A percentile compares a stretch with the other conserved stretches of the same genome.
Conservation (phyloP, 2,329 filamentous ascomycete species). For the Alternaria arborescens region DNA sequence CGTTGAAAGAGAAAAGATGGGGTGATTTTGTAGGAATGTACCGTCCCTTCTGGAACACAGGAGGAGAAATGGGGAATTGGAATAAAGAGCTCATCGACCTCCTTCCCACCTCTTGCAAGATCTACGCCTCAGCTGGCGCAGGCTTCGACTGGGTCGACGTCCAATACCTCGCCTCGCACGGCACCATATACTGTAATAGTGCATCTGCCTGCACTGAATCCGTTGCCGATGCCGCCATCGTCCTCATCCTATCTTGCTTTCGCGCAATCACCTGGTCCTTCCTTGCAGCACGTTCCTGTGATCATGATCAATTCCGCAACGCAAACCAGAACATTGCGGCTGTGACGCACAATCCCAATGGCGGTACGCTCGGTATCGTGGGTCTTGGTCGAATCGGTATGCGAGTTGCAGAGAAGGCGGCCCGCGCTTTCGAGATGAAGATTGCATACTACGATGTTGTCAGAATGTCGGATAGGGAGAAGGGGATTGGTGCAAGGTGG, state of each 20-base stretch:
- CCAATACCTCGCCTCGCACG: conserved; percentile 66
- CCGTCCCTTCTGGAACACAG: conserved; percentile 70
- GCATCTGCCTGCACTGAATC: conserved; percentile 75
- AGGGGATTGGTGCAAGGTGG: conserved; percentile 62
- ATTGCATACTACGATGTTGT: conserved; percentile 70
- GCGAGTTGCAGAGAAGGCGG: conserved; percentile 65
- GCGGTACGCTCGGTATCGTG: conserved; percentile 70
- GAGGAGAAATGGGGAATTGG: conserved; percentile 72
- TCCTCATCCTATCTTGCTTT: conserved; percentile 74
- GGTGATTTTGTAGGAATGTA: conserved; percentile 60
- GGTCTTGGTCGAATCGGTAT: conserved; percentile 69
- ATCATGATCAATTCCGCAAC: conserved; percentile 60
- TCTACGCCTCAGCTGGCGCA: conserved; percentile 68
- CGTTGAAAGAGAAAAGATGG: conserved; percentile 50
- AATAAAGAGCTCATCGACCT: conserved; percentile 63
- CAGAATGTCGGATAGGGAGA: conserved; percentile 58
- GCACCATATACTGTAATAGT: conserved; percentile 76
- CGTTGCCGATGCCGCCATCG: conserved; percentile 75
- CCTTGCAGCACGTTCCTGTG: conserved; percentile 60
- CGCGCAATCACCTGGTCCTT: conserved; percentile 72
- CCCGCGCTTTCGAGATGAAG: conserved; percentile 70
- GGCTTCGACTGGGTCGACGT: conserved; percentile 72
- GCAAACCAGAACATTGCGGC: conserved; percentile 69
- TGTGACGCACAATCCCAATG: conserved; percentile 69
- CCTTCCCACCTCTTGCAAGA: conserved; percentile 62